These are phyloP conservation scores for Plantago elongata DNA, from an alignment of 257 asterid genomes.

Conservation along the genomic window DNA sequence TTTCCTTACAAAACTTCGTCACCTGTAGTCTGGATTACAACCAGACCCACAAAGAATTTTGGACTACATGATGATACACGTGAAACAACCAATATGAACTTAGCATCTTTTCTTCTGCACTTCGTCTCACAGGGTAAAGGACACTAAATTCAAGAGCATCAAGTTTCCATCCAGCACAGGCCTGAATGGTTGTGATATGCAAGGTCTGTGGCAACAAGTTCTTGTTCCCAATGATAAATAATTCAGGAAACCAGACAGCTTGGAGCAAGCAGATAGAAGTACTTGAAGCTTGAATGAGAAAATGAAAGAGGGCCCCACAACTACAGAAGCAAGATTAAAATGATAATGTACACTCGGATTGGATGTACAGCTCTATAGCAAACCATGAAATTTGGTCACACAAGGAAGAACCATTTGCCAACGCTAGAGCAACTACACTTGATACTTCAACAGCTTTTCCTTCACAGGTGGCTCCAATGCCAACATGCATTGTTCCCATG, in stretches of 20 bases:
- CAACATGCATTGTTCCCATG: slow-evolving; percentile 89
- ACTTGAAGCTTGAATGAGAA: slow-evolving; percentile 25
- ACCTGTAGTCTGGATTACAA: slow-evolving; percentile 19
- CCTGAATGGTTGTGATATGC: slow-evolving; percentile 15
- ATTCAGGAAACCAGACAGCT: slow-evolving; percentile 20
- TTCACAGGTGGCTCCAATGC: slow-evolving; percentile 74
- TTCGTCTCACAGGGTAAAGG: background rate
- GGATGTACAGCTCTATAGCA: slow-evolving; percentile 12
- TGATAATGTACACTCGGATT: slow-evolving; percentile 15
- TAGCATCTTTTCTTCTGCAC: slow-evolving; percentile 14
- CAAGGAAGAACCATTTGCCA: slow-evolving; percentile 2
- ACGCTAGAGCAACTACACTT: slow-evolving; percentile 28
- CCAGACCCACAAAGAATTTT: slow-evolving; percentile 25
- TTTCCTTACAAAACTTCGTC: slow-evolving; percentile 24
- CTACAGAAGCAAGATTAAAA: slow-evolving; percentile 6
- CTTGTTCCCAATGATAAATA: slow-evolving; percentile 13
- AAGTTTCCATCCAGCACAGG: slow-evolving; percentile 10
- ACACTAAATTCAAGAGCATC: background rate
- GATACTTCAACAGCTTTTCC: slow-evolving; percentile 58
- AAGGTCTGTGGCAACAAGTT: slow-evolving; percentile 11
- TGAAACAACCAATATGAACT: slow-evolving; percentile 12
- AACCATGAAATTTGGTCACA: slow-evolving; percentile 13
- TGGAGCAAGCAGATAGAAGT: slow-evolving; percentile 4
- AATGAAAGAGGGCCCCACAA: slow-evolving; percentile 19
- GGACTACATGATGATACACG: slow-evolving; percentile 14